Base-by-base conservation (phyloP, 371 early-diverging fungal species). In the Syncephalis plumigaleata region DNA sequence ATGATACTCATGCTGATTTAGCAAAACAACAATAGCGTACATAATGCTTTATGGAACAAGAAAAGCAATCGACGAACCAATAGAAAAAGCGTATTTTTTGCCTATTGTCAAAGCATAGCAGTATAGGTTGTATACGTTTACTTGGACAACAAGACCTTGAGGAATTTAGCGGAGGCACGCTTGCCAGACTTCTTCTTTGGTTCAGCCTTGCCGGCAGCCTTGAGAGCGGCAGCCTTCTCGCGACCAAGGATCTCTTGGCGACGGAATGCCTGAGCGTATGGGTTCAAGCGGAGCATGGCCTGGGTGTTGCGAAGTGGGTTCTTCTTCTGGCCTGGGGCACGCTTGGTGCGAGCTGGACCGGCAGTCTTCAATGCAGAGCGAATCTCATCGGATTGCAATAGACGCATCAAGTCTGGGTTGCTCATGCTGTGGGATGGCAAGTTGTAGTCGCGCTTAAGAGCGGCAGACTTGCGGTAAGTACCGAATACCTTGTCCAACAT, bases 351-450 rank as follows among this genome's bases (percentile, higher is more conserved):
- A 69, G 76, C 68, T 61, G 77, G 59, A 57, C 87, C 81, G 45
- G 91, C 87, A 56, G 84, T 71, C 56, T 86, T 83, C 60, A 97
- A 75, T 52, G 93, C 88, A 50, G 87, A 75, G 75, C 98, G 98
- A 59, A 99, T 77, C 74, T 98, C 98, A 59, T 84, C 82, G 60
- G 95, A 93, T 80, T 94, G 90, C 75, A 98, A 96, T 58, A 98
- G 67, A 64, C 95, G 87, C 56, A 82, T 72, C 52, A 99, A 77
- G 75, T 97, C 96, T 58, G 95, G 75, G 85, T 91, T 89, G 71
- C 84, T 63, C 65, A 93, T 75, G 70, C 94, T 71, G 65, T 82
- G 68, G 51, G 70, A 66, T 52, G 98, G 97, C 55, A 99, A 79
- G 50, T 69, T 60, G 77, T 91, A 99, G 69, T 87, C 87, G 77